Evolutionary conservation across 208 protist genomes (phyloP).

Genomic region (Leishmania aethiopica): DNA sequence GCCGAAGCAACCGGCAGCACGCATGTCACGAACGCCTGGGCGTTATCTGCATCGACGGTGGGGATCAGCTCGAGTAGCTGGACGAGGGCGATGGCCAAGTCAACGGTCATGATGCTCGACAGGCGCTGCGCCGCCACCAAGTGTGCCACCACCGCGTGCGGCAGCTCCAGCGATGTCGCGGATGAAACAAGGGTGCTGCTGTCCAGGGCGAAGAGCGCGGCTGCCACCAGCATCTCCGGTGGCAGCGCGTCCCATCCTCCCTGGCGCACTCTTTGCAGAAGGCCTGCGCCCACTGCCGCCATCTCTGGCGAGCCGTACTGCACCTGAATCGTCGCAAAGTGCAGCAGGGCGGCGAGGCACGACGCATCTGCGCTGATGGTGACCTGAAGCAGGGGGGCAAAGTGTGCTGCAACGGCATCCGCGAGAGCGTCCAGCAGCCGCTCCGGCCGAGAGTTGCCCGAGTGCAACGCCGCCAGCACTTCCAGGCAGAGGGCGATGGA

Average conservation of each 20-base stretch:
- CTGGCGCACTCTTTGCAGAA: conserved; percentile 32
- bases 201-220: conserved; percentile 17
- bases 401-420: conserved; percentile 12
- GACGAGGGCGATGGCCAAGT: conserved; percentile 13
- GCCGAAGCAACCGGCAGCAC: conserved; percentile 12
- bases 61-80: neutral
- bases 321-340: conserved; percentile 35
- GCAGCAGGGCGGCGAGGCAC: conserved; percentile 11
- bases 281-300: conserved; percentile 20
- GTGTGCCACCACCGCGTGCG: conserved; percentile 26
- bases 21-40: conserved; percentile 1
- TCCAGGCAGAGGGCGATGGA: conserved; percentile 12
- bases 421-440: conserved; percentile 53
- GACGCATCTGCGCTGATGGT: neutral
- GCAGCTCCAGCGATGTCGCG: neutral
- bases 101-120: neutral
- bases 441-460: conserved; percentile 36
- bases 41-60: neutral
- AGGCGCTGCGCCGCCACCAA: conserved; percentile 21
- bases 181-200: neutral
- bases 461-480: conserved; percentile 23
- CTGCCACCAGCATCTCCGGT: conserved; percentile 19
- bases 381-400: neutral
- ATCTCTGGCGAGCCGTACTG: conserved; percentile 50
- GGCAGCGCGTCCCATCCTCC: conserved; percentile 6